These are phyloP conservation scores for Rutstroemia sp. DNA, from an alignment of 2,329 filamentous ascomycete species.

Conservation along the genomic window DNA sequence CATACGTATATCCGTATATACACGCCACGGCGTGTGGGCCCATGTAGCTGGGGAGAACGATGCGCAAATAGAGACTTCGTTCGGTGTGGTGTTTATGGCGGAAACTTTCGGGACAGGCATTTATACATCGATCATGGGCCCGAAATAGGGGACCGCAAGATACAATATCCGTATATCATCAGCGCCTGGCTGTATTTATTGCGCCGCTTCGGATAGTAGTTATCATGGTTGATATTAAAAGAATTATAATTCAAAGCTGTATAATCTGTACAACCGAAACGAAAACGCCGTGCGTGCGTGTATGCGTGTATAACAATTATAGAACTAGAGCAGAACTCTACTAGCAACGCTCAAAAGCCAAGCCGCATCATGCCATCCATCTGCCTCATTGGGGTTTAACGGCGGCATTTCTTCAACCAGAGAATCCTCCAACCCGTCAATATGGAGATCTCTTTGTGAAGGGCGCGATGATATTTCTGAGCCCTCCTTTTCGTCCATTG, in stretches of 20 bases:
- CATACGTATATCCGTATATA: no score
- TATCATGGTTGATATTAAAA: background rate
- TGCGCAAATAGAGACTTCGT: no score
- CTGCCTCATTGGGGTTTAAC: slow-evolving; percentile 44
- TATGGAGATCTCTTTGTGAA: slow-evolving; percentile 17
- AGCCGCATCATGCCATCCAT: slow-evolving; percentile 59
- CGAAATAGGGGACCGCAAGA: background rate
- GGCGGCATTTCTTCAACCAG: slow-evolving; percentile 41
- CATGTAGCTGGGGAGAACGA: no score
- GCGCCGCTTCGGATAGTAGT: background rate
- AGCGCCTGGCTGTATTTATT: background rate
- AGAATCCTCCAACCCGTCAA: slow-evolving; percentile 23
- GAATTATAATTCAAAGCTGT: background rate
- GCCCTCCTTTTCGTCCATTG: slow-evolving; percentile 32
- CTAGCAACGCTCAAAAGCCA: slow-evolving; percentile 58
- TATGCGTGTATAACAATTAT: background rate
- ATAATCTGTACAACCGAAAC: background rate
- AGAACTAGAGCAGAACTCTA: slow-evolving; percentile 25
- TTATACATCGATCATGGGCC: background rate
- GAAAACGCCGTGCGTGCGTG: background rate
- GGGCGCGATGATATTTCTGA: slow-evolving; percentile 22
- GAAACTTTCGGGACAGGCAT: background rate
- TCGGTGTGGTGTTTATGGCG: no score
- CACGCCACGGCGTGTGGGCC: no score
- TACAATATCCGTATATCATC: background rate